Evolutionary conservation across 1,284 basidiomycete genomes (phyloP), one percentile per base, ranked within the genome.

Genomic region (Ustilago crameri): DNA sequence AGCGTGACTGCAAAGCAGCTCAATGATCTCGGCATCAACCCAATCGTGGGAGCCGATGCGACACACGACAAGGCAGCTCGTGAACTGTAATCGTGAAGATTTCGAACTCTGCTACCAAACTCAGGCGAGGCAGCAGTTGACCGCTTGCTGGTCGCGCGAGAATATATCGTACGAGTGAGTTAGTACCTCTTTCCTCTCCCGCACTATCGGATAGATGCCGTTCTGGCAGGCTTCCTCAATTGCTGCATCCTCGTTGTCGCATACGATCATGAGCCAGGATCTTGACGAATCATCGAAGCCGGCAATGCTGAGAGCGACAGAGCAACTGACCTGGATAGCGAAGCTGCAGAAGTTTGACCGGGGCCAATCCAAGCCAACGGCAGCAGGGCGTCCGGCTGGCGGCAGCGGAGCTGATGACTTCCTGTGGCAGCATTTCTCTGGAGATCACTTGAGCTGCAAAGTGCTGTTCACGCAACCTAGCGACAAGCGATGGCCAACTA

Each of bases 371-470:
- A 24, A 40, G 15, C 23, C 12, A 10, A 30, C 18, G 27, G 27
- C 48, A 9, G 24, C 9, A 10, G 42, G 38, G 8, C 15, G 23
- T 27, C 45, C 45, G 12, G 42, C 26, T 37, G 32, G 15, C 15
- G 35, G 50, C 22, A 30, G 24, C 23, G 44, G 30, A 5, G 12
- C 34, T 3, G 50, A 46, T 14, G 18, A 53, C 9, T n/a, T 48
- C 15, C 24, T 30, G 8, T 69, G 66, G 66, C 59, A 62, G 35
- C 48, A 44, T 8, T 58, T 69, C 22, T 54, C 51, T 23, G 66
- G 66, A 32, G 47, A 50, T 12, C 35, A 69, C 26, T 42, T 63
- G 34, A 43, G 49, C 20, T 59, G 59, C 35, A 51, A 59, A 22
- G 50, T 69, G 18, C 32, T 59, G 4, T 63, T 52, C 32, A 59